These are phyloP conservation scores for Protomyces inundatus DNA, from an alignment of 1,139 yeast genomes.

Conservation along the genomic window DNA sequence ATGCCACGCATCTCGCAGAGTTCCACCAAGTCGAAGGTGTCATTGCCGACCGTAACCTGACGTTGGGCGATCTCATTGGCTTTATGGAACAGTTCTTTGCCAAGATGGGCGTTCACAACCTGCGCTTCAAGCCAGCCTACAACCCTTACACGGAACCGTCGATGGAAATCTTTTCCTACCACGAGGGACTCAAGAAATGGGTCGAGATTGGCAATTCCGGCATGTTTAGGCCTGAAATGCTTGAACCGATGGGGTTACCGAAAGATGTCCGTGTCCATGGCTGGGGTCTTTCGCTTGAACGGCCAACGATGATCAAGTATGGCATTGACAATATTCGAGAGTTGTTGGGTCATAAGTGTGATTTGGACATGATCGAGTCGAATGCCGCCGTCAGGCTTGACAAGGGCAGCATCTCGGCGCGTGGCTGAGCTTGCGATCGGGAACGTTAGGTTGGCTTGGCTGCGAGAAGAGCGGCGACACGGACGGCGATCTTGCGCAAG, in stretches of 20 bases:
- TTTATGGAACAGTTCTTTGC: constrained; percentile 97
- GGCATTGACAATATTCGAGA: constrained; percentile 94
- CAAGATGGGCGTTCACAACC: constrained; percentile 82
- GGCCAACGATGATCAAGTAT: constrained; percentile 99
- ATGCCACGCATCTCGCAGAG: constrained; percentile 99
- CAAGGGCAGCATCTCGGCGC: constrained; percentile 38
- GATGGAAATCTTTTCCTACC: constrained; percentile 96
- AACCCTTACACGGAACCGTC: constrained; percentile 99
- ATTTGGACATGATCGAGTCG: constrained; percentile 85
- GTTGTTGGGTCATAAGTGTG: constrained; percentile 88
- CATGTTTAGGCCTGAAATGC: constrained; percentile 99
- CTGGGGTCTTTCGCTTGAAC: constrained; percentile 94
- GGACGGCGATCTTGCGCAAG: neutral
- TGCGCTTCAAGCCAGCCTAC: constrained; percentile 97
- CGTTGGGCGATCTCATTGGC: constrained; percentile 93
- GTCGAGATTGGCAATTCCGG: constrained; percentile 99
- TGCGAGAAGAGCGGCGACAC: neutral
- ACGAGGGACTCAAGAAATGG: constrained; percentile 91
- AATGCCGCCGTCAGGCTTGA: constrained; percentile 98
- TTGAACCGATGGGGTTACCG: constrained; percentile 96
- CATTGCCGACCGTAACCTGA: constrained; percentile 89
- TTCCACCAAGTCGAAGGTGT: constrained; percentile 99
- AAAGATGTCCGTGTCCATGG: constrained; percentile 90
- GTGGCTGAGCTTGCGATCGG: constrained; percentile 4
- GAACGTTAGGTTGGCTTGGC: neutral